These are phyloP conservation scores for Plasmodium inui DNA, from an alignment of 169 alveolate genomes.

Conservation along the genomic window DNA sequence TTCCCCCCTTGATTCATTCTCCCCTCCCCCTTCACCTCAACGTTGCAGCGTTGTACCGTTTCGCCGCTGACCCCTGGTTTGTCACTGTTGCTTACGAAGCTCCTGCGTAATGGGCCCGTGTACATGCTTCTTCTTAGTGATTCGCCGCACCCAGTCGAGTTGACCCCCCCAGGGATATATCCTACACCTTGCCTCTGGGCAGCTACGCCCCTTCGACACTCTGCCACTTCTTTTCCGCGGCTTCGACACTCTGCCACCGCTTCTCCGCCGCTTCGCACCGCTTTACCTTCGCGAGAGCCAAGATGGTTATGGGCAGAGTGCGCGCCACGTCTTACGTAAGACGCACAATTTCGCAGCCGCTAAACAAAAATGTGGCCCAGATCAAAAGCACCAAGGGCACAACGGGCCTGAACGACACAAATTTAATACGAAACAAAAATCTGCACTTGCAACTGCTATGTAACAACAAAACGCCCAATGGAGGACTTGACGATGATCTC, in stretches of 20 bases:
- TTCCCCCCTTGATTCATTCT: not conserved
- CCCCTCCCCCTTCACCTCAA: not conserved
- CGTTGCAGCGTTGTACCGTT: not conserved
- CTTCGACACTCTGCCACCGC: not conserved
- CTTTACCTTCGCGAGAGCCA: not conserved
- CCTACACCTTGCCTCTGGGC: not conserved
- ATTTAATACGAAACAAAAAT: slow-evolving; percentile 70
- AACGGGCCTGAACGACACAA: slow-evolving; percentile 45
- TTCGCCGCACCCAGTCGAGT: not conserved
- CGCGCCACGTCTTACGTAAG: slow-evolving; percentile 84
- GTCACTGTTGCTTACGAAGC: not conserved
- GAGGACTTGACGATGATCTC: slow-evolving; percentile 1
- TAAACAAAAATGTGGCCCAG: slow-evolving; percentile 60
- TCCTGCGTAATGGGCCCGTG: not conserved
- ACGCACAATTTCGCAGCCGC: slow-evolving; percentile 83
- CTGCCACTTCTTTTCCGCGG: not conserved
- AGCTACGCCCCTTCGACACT: not conserved
- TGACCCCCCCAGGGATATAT: not conserved
- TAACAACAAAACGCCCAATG: slow-evolving; percentile 32
- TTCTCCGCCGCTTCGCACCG: not conserved
- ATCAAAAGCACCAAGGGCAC: slow-evolving; percentile 2
- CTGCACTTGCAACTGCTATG: slow-evolving; percentile 71
- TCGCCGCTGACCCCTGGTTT: not conserved
- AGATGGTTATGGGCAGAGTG: slow-evolving; percentile 83
- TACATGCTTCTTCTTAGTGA: not conserved